Conservation (phyloP, 2,329 filamentous ascomycete genomes). For the Penicillium sp. region DNA sequence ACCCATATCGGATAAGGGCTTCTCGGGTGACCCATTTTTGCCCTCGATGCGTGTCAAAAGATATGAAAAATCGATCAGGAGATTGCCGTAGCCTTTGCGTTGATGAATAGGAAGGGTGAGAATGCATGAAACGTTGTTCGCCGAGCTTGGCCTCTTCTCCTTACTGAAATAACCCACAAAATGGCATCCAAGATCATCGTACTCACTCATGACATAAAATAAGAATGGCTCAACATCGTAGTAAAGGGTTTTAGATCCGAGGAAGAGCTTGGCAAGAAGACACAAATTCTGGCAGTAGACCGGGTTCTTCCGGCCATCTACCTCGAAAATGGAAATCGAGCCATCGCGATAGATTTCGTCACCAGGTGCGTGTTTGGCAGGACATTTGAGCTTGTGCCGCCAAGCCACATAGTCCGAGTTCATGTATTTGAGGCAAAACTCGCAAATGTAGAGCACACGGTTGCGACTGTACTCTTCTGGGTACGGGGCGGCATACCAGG, state of each 20-base stretch:
- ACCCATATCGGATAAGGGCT: slow-evolving; percentile 96
- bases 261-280: slow-evolving; percentile 89
- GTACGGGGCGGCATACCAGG: slow-evolving; percentile 97
- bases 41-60: slow-evolving; percentile 88
- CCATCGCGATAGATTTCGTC: slow-evolving; percentile 98
- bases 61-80: slow-evolving; percentile 98
- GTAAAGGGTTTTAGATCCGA: slow-evolving; percentile 97
- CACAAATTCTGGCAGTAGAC: slow-evolving; percentile 98
- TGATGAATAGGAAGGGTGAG: slow-evolving; percentile 94
- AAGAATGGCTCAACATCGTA: slow-evolving; percentile 99
- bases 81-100: slow-evolving; percentile 93
- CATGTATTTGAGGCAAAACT: slow-evolving; percentile 99
- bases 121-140: slow-evolving; percentile 98
- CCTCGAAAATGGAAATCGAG: slow-evolving; percentile 93
- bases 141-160: slow-evolving; percentile 89
- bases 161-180: slow-evolving; percentile 99
- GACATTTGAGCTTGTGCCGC: slow-evolving; percentile 96
- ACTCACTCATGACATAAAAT: slow-evolving; percentile 96
- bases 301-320: slow-evolving; percentile 88
- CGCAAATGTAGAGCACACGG: slow-evolving; percentile 95
- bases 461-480: slow-evolving; percentile 98
- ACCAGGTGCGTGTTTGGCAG: slow-evolving; percentile 92
- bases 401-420: slow-evolving; percentile 98
- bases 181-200: slow-evolving; percentile 86
- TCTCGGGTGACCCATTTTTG: slow-evolving; percentile 94